Evolutionary conservation across 1,139 yeast genomes (phyloP).

Genomic region (Debaryomycetaceae sp.): DNA sequence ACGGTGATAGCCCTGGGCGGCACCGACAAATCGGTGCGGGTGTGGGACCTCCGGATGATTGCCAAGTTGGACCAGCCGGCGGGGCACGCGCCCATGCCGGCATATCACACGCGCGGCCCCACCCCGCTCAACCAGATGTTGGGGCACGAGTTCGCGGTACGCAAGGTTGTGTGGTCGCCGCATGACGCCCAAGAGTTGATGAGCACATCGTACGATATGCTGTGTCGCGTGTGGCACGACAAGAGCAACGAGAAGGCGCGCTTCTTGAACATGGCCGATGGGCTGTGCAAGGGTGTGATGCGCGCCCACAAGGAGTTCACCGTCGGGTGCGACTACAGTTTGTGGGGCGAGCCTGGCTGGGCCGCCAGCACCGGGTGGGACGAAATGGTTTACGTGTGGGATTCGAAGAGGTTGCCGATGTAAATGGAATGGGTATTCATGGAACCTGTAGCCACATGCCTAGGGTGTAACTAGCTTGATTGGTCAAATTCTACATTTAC

Average conservation of each 20-base stretch:
- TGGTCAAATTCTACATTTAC: too few relatives aligned
- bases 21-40: constrained; percentile 75
- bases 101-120: constrained; percentile 50
- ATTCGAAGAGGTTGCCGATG: constrained; percentile 49
- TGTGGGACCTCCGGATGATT: constrained; percentile 86
- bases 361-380: constrained; percentile 97
- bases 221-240: constrained; percentile 82
- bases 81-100: constrained; percentile 35
- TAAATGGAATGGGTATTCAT: too few relatives aligned
- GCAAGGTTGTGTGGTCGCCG: constrained; percentile 85
- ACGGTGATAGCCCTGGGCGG: constrained; percentile 82
- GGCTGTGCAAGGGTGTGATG: constrained; percentile 56
- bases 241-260: constrained; percentile 52
- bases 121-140: constrained; percentile 73
- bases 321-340: constrained; percentile 90
- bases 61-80: constrained; percentile 35
- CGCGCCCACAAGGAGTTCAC: constrained; percentile 81
- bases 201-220: constrained; percentile 89
- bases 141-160: constrained; percentile 88
- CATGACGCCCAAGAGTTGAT: constrained; percentile 69
- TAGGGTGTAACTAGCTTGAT: too few relatives aligned
- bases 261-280: constrained; percentile 30
- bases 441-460: too few relatives aligned
- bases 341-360: constrained; percentile 98
- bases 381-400: constrained; percentile 92